A percentile compares a stretch with the other conserved stretches of the same genome.
Conservation (phyloP, 1,284 basidiomycete genomes). For the Gomphus bonarii region DNA sequence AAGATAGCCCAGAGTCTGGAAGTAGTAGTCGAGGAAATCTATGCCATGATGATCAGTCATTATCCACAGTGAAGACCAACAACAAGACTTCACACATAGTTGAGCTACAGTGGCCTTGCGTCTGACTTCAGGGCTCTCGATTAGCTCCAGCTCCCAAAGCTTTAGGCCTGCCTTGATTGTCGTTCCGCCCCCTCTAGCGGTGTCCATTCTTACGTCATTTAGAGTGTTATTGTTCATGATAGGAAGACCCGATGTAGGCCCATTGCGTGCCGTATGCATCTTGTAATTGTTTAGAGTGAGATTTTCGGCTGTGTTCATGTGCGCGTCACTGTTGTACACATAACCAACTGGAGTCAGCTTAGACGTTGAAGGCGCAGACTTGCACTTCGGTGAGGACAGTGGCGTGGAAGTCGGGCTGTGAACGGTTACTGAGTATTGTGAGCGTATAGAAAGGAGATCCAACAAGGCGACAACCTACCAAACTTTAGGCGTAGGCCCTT, state of each 20-base stretch:
- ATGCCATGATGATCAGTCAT: slow-evolving; percentile 1
- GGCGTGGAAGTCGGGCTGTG: not conserved
- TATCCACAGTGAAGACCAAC: slow-evolving; percentile 2
- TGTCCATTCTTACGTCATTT: slow-evolving; percentile 16
- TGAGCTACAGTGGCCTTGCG: slow-evolving; percentile 94
- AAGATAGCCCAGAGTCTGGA: slow-evolving; percentile 84
- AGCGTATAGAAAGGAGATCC: not conserved
- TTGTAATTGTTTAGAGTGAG: slow-evolving; percentile 42
- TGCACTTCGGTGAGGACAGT: slow-evolving; percentile 2
- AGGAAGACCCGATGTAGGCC: slow-evolving; percentile 28
- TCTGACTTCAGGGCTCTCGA: slow-evolving; percentile 78
- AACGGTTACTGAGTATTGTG: slow-evolving; percentile 5
- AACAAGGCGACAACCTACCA: slow-evolving; percentile 1
- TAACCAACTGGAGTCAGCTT: not conserved
- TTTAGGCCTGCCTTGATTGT: slow-evolving; percentile 49
- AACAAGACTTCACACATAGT: slow-evolving; percentile 54
- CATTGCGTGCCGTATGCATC: slow-evolving; percentile 47
- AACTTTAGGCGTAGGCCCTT: not conserved
- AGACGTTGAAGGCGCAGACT: not conserved
- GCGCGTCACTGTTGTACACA: slow-evolving; percentile 32
- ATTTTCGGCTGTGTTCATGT: slow-evolving; percentile 58
- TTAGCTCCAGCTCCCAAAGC: slow-evolving; percentile 76
- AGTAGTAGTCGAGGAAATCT: slow-evolving; percentile 95
- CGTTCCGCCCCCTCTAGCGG: slow-evolving; percentile 18
- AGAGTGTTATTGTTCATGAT: slow-evolving; percentile 9